A percentile compares a stretch with the other conserved stretches of the same genome.
phyloP scores from a whole-genome alignment of 2,329 filamentous ascomycete genomes.

The Pseudocercospora eumusae region DNA sequence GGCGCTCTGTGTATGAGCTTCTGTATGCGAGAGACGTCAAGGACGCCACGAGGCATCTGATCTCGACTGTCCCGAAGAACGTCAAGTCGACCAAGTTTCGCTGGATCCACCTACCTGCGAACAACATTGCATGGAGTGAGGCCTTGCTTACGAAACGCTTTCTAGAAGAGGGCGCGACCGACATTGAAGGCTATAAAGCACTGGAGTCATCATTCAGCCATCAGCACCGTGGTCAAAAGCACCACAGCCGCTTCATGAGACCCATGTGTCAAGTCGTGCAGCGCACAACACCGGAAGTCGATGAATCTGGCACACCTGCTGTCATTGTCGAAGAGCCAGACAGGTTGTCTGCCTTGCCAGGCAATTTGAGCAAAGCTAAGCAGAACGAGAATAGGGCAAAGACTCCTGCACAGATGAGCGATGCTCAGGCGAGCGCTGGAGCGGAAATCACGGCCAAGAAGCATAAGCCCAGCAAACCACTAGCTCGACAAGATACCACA shows the following conservation, averaged over 20 bases:
- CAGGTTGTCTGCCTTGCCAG: conserved; percentile 12
- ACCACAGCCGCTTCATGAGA: conserved; percentile 65
- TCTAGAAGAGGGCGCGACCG: conserved; percentile 62
- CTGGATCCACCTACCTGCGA: conserved; percentile 51
- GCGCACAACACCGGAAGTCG: conserved; percentile 23
- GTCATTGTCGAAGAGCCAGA: conserved; percentile 24
- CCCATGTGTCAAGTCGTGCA: conserved; percentile 49
- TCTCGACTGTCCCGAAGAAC: conserved; percentile 43
- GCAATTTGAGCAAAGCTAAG: conserved; percentile 14
- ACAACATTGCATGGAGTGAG: conserved; percentile 63
- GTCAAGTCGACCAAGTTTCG: conserved; percentile 46
- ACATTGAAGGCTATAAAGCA: conserved; percentile 64
- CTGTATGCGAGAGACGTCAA: conserved; percentile 27
- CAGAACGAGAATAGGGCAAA: conserved; percentile 10
- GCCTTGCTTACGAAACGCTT: conserved; percentile 65
- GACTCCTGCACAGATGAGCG: not conserved
- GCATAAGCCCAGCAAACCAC: conserved; percentile 10
- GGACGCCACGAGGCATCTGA: conserved; percentile 24
- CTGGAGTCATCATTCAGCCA: conserved; percentile 63
- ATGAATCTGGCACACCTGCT: conserved; percentile 17
- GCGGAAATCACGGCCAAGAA: conserved; percentile 9
- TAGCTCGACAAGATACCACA: conserved; percentile 13
- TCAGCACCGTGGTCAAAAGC: conserved; percentile 60
- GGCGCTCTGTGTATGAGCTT: conserved; percentile 29
- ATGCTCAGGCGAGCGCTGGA: conserved; percentile 4